Evolutionary conservation across 352 stramenopile genomes (phyloP), one percentile per base, ranked within the genome.

Genomic region (Globisporangium spinosum): DNA sequence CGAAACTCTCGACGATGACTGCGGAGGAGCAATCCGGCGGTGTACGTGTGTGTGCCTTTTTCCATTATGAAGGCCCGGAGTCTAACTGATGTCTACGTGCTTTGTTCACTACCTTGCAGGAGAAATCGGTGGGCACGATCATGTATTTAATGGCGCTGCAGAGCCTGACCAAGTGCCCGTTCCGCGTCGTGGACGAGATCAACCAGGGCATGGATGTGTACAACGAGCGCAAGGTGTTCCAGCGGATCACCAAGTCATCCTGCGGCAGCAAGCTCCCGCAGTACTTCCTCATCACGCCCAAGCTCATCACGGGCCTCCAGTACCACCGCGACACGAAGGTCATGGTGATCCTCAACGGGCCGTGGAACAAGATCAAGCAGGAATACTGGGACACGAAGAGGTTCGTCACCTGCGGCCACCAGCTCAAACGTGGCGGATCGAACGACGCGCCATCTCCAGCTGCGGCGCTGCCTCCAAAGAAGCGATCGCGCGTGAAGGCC

Each of bases 121-220:
- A 96, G 78, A 96, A 95, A 83, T 93, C 87, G 35, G 89, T 96
- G 5, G 87, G 87, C 43, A 96, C 89, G n/a, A 96, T 94, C 68
- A 95, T 96, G 87, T 96, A 96, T 60, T 73, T 96, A 69, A 96
- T 96, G 89, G 89, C 89, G 34, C 77, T 96, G 3, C 89, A 96
- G 67, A 94, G 78, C 51, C 71, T 96, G 25, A 96, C 89, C 0
- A 89, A 93, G 72, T 95, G 89, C 23, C 89, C 87, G 47, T 96
- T 96, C 68, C 84, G 89, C 0, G 87, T 96, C 29, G 89, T 96
- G 34, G 89, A 96, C 69, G 89, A 96, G 65, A 95, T 96, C 60
- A 96, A 96, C 68, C 89, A 96, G 65, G 89, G 89, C 60, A 96
- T 96, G 89, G 89, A 96, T 57, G 84, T 93, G 34, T 92, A 94